These are phyloP conservation scores for Exophiala dermatitidis DNA, from an alignment of 2,329 filamentous ascomycete species.

Conservation along the genomic window DNA sequence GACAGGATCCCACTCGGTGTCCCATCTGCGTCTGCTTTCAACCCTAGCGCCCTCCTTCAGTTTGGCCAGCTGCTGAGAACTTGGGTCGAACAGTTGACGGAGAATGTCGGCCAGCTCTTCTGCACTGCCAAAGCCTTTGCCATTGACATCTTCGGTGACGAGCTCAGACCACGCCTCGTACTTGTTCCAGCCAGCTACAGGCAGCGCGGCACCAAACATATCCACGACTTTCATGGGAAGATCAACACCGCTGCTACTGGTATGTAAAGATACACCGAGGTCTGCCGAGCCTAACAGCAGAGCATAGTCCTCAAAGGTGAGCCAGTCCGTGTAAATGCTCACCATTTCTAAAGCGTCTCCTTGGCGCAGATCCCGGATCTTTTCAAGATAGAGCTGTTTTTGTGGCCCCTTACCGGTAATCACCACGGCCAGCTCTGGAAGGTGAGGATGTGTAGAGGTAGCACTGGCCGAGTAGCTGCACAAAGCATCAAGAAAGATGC, in stretches of 20 bases:
- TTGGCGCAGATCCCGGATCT: conserved; percentile 55
- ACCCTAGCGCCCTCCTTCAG: conserved; percentile 63
- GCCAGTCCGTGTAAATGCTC: conserved; percentile 72
- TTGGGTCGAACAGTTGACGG: conserved; percentile 53
- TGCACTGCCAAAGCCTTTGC: conserved; percentile 70
- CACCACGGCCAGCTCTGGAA: conserved; percentile 70
- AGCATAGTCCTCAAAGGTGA: conserved; percentile 78
- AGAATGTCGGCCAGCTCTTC: conserved; percentile 59
- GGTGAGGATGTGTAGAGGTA: conserved; percentile 37
- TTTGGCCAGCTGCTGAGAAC: conserved; percentile 48
- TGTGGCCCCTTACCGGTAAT: conserved; percentile 93
- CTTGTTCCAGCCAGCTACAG: conserved; percentile 75
- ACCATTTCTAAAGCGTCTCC: conserved; percentile 61
- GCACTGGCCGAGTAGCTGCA: conserved; percentile 59
- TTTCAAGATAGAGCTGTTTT: conserved; percentile 62
- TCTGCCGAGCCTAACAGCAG: conserved; percentile 75
- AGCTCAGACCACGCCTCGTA: conserved; percentile 88
- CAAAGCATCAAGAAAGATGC: conserved; percentile 74
- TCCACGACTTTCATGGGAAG: conserved; percentile 99
- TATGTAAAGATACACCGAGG: conserved; percentile 85
- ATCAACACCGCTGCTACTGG: conserved; percentile 87
- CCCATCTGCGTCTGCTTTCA: conserved; percentile 75
- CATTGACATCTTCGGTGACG: conserved; percentile 81
- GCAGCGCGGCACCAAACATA: conserved; percentile 93
- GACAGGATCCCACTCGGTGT: conserved; percentile 84